These are phyloP conservation scores for Talaromyces ruber DNA, from an alignment of 495 filamentous ascomycete species.

Conservation along the genomic window DNA sequence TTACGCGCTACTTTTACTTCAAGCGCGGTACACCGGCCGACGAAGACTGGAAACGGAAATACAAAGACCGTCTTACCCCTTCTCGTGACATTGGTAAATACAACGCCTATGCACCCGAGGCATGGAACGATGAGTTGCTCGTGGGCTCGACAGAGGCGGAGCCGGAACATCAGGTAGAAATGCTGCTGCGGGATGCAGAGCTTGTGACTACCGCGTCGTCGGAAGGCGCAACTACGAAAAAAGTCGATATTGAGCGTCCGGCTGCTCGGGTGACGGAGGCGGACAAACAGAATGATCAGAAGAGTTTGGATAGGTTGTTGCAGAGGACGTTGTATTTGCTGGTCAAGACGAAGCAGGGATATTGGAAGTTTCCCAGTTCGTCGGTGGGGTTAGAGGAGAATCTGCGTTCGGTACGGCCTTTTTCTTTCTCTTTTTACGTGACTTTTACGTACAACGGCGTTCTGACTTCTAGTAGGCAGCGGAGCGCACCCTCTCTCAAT, in stretches of 20 bases:
- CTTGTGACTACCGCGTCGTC: slow-evolving; percentile 54
- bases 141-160: slow-evolving; percentile 56
- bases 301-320: slow-evolving; percentile 68
- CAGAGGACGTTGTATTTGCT: slow-evolving; percentile 79
- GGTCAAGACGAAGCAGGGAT: slow-evolving; percentile 56
- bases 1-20: slow-evolving; percentile 92
- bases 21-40: slow-evolving; percentile 80
- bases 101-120: slow-evolving; percentile 65
- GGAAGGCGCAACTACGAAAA: slow-evolving; percentile 50
- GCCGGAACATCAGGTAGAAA: slow-evolving; percentile 51
- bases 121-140: slow-evolving; percentile 90
- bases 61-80: slow-evolving; percentile 61
- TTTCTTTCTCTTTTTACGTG: neutral
- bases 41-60: slow-evolving; percentile 84
- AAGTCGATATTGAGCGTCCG: slow-evolving; percentile 64
- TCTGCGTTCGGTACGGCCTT: slow-evolving; percentile 61
- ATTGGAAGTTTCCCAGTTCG: slow-evolving; percentile 74
- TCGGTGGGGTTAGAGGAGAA: slow-evolving; percentile 59
- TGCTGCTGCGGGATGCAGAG: slow-evolving; percentile 71
- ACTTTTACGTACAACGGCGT: neutral
- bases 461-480: slow-evolving; percentile 54
- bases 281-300: slow-evolving; percentile 63
- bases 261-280: slow-evolving; percentile 66
- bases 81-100: slow-evolving; percentile 83
- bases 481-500: slow-evolving; percentile 61